A percentile compares a stretch with the other conserved stretches of the same genome.
phyloP scores from a whole-genome alignment of 2,329 filamentous ascomycete genomes.

The Curvularia hawaiiensis region DNA sequence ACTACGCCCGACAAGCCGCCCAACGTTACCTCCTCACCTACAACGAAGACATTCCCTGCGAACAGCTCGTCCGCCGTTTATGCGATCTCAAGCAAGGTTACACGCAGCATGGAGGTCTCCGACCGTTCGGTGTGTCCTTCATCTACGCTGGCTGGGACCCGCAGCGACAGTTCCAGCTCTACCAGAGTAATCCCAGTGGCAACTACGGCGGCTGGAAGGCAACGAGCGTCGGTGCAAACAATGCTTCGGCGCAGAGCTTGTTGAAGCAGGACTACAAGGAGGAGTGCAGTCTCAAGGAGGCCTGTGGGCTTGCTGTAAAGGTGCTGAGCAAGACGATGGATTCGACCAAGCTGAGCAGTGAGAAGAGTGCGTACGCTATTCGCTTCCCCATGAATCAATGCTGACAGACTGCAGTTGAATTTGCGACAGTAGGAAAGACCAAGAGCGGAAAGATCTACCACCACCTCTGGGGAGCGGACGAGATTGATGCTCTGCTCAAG shows the following conservation, averaged over 20 bases:
- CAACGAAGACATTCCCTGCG: slow-evolving; percentile 99
- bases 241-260: slow-evolving; percentile 94
- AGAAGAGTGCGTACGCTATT: slow-evolving; percentile 80
- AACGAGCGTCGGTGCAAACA: slow-evolving; percentile 96
- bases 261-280: slow-evolving; percentile 99
- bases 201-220: slow-evolving; percentile 99
- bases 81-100: slow-evolving; percentile 99
- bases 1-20: slow-evolving; percentile 96
- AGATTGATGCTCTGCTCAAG: slow-evolving; percentile 92
- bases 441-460: slow-evolving; percentile 97
- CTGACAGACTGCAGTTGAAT: slow-evolving; percentile 73
- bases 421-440: slow-evolving; percentile 96
- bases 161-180: slow-evolving; percentile 95
- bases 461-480: slow-evolving; percentile 94
- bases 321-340: slow-evolving; percentile 99
- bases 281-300: slow-evolving; percentile 93
- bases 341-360: slow-evolving; percentile 96
- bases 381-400: slow-evolving; percentile 2
- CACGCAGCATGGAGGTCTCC: slow-evolving; percentile 97
- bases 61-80: slow-evolving; percentile 93
- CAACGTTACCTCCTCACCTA: slow-evolving; percentile 98
- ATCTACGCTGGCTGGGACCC: slow-evolving; percentile 99
- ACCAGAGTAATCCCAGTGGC: slow-evolving; percentile 97
- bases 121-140: slow-evolving; percentile 97
- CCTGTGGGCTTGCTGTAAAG: slow-evolving; percentile 96